Conservation (phyloP, 148 eudicot species). For the Polygonum aviculare region DNA sequence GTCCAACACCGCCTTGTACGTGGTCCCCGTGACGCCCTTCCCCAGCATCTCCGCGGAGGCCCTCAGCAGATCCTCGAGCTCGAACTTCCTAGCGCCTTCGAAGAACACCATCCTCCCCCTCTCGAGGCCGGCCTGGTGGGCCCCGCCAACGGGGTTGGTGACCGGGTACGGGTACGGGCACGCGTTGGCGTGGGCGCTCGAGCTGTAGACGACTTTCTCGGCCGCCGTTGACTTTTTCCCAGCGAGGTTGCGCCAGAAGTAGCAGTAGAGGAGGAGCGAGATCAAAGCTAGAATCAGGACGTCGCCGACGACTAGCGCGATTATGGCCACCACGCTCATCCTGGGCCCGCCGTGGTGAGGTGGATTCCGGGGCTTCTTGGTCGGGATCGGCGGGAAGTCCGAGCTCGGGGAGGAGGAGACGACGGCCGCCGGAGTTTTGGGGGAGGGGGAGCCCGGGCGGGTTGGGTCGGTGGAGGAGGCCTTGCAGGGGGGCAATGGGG, state of each 20-base stretch:
- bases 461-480: background rate
- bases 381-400: background rate
- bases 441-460: background rate
- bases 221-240: background rate
- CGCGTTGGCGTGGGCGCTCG: constrained; percentile 24
- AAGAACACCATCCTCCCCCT: constrained; percentile 66
- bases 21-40: constrained; percentile 83
- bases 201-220: background rate
- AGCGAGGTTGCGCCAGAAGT: background rate
- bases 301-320: background rate
- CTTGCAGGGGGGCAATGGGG: constrained; percentile 2
- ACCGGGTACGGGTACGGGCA: constrained; percentile 8
- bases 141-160: constrained; percentile 34
- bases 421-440: background rate
- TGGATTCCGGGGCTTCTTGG: background rate
- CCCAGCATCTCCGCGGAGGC: constrained; percentile 99
- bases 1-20: constrained; percentile 77
- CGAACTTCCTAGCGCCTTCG: constrained; percentile 57
- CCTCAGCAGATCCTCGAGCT: constrained; percentile 74
- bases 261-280: background rate
- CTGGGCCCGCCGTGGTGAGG: background rate
- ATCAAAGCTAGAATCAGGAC: background rate
- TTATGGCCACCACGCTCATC: background rate
- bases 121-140: constrained; percentile 42
- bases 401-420: background rate